Conservation (phyloP, 1,139 yeast genomes). For the Protomyces macrosporus region DNA sequence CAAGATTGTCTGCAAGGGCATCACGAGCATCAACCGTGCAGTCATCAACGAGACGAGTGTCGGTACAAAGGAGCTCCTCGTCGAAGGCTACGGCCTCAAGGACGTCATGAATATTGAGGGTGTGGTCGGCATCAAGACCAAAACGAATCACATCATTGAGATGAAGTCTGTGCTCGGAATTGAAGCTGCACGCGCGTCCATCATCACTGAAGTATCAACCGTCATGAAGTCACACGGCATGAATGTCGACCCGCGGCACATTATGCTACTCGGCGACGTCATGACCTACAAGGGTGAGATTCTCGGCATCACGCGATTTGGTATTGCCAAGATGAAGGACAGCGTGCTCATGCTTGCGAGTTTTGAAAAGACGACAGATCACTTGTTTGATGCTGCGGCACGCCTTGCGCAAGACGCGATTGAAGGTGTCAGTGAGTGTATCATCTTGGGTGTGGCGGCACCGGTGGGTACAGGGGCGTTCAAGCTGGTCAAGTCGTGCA, state of each 20-base stretch:
- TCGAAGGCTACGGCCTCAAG: slow-evolving; percentile 95
- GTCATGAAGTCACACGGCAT: slow-evolving; percentile 99
- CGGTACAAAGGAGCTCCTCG: slow-evolving; percentile 48
- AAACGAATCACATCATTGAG: slow-evolving; percentile 88
- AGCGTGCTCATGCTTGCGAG: slow-evolving; percentile 94
- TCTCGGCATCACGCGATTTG: slow-evolving; percentile 94
- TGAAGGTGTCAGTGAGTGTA: slow-evolving; percentile 97
- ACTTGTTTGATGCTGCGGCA: slow-evolving; percentile 95
- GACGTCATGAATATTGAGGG: slow-evolving; percentile 98
- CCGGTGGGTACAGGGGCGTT: slow-evolving; percentile 96
- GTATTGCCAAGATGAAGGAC: slow-evolving; percentile 97
- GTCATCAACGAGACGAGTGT: slow-evolving; percentile 69
- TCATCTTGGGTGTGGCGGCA: slow-evolving; percentile 96
- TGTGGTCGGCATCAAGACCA: slow-evolving; percentile 78
- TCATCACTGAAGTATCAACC: slow-evolving; percentile 89
- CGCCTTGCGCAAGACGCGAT: slow-evolving; percentile 92
- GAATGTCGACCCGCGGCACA: slow-evolving; percentile 99
- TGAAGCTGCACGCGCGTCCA: slow-evolving; percentile 93
- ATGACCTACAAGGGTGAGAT: slow-evolving; percentile 99
- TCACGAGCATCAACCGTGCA: slow-evolving; percentile 86
- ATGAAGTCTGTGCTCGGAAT: slow-evolving; percentile 87
- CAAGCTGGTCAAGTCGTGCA: slow-evolving; percentile 48
- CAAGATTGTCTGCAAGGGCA: slow-evolving; percentile 82
- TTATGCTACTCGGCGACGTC: slow-evolving; percentile 93
- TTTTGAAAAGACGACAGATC: slow-evolving; percentile 97